Conservation (phyloP, 176 grass and related monocot species). For the Hyparrhenia diplandra region DNA sequence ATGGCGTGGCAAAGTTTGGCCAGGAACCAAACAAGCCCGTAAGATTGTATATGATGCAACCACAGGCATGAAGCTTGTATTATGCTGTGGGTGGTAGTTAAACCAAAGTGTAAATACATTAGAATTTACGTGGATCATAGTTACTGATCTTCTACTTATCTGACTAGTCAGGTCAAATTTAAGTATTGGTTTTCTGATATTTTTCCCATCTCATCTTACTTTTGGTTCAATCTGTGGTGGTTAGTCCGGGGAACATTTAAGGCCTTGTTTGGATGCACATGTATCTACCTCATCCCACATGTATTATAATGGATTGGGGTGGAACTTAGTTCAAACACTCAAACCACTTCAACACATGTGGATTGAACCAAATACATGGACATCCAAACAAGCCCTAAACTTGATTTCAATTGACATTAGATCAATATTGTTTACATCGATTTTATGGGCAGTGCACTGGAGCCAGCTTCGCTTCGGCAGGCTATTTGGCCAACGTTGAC, state of each 20-base stretch:
- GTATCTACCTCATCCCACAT: too few relatives aligned
- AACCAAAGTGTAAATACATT: not conserved
- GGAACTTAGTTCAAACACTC: too few relatives aligned
- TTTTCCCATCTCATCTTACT: not conserved
- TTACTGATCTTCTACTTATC: not conserved
- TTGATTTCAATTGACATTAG: not conserved
- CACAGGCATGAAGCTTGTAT: not conserved
- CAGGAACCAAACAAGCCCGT: too few relatives aligned
- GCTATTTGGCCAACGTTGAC: conserved; percentile 79
- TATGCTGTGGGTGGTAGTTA: not conserved
- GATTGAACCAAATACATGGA: too few relatives aligned
- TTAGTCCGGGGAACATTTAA: not conserved
- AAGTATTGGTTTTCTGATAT: not conserved
- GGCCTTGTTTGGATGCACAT: too few relatives aligned
- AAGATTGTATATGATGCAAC: not conserved
- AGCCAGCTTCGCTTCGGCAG: conserved; percentile 60
- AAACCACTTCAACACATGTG: too few relatives aligned
- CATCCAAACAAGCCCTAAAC: too few relatives aligned
- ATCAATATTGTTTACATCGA: conserved; percentile 14
- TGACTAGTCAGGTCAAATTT: not conserved
- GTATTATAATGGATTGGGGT: too few relatives aligned
- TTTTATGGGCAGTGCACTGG: conserved; percentile 62
- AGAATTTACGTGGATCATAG: too few relatives aligned
- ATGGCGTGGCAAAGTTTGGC: too few relatives aligned
- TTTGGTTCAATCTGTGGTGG: conserved; percentile 3